A percentile compares a stretch with the other conserved stretches of the same genome.
These are phyloP conservation scores for Fraxinus pennsylvanica DNA, from an alignment of 257 asterid species.

Conservation along the genomic window DNA sequence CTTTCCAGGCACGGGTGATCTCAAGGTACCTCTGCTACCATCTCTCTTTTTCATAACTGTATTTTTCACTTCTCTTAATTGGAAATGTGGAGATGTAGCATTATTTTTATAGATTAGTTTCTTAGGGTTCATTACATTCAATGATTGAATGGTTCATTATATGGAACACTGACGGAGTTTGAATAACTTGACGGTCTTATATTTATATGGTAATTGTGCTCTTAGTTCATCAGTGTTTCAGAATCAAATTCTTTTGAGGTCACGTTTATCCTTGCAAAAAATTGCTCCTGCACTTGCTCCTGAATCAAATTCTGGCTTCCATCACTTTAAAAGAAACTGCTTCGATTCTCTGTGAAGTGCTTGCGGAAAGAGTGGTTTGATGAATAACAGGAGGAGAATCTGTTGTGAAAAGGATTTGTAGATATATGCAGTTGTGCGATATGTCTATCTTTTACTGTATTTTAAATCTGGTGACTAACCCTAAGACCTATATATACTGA, in stretches of 20 bases:
- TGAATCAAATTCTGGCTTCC: neutral
- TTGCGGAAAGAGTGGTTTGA: neutral
- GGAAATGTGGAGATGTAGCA: neutral
- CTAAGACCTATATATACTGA: neutral
- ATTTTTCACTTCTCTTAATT: conserved; percentile 7
- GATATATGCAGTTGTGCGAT: neutral
- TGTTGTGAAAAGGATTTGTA: neutral
- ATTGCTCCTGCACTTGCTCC: neutral
- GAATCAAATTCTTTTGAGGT: conserved; percentile 8
- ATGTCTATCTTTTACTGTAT: neutral
- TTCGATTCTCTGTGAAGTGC: neutral
- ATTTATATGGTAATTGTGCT: conserved; percentile 4
- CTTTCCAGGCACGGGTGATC: conserved; percentile 99
- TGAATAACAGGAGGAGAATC: neutral
- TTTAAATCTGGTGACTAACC: conserved; percentile 8
- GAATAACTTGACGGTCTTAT: conserved; percentile 1
- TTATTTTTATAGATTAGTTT: neutral
- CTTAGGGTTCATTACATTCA: conserved; percentile 17
- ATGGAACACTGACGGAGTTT: neutral
- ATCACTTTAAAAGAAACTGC: neutral
- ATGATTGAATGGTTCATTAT: conserved; percentile 5
- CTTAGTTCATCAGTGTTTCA: neutral
- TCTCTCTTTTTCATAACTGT: conserved; percentile 19
- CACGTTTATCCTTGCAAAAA: neutral
- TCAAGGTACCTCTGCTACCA: conserved; percentile 64